Conservation (phyloP, 2,329 filamentous ascomycete species). For the Madurella mycetomatis region DNA sequence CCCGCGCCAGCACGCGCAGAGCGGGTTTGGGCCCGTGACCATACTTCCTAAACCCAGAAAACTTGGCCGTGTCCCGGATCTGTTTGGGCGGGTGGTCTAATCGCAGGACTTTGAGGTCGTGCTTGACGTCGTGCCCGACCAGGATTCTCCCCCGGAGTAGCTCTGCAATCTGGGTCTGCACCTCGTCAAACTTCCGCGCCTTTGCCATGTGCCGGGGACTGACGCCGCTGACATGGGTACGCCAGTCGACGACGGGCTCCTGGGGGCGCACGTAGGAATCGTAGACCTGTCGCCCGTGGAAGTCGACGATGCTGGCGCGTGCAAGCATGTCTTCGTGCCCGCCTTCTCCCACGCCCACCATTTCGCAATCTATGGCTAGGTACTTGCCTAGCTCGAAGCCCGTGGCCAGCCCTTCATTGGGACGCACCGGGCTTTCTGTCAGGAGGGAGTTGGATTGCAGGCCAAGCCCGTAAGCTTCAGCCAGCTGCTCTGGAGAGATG, state of each 20-base stretch:
- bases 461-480: conserved; percentile 57
- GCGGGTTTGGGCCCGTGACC: conserved; percentile 64
- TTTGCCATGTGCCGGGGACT: conserved; percentile 65
- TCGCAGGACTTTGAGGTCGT: conserved; percentile 71
- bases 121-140: conserved; percentile 77
- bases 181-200: conserved; percentile 69
- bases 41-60: conserved; percentile 68
- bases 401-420: conserved; percentile 60
- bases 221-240: conserved; percentile 81
- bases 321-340: conserved; percentile 72
- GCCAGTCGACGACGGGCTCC: conserved; percentile 81
- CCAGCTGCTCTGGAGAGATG: conserved; percentile 56
- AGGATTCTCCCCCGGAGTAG: conserved; percentile 69
- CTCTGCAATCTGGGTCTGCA: conserved; percentile 65
- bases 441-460: conserved; percentile 47
- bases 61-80: conserved; percentile 79
- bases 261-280: conserved; percentile 84
- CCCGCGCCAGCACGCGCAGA: conserved; percentile 53
- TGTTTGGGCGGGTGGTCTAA: conserved; percentile 74
- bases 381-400: conserved; percentile 79
- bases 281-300: conserved; percentile 87
- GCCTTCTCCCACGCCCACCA: conserved; percentile 81
- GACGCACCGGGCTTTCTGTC: conserved; percentile 43
- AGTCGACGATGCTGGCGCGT: conserved; percentile 86
- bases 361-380: conserved; percentile 91